phyloP scores from a whole-genome alignment of 345 rosid genomes.

The Eucalyptus sp. region DNA sequence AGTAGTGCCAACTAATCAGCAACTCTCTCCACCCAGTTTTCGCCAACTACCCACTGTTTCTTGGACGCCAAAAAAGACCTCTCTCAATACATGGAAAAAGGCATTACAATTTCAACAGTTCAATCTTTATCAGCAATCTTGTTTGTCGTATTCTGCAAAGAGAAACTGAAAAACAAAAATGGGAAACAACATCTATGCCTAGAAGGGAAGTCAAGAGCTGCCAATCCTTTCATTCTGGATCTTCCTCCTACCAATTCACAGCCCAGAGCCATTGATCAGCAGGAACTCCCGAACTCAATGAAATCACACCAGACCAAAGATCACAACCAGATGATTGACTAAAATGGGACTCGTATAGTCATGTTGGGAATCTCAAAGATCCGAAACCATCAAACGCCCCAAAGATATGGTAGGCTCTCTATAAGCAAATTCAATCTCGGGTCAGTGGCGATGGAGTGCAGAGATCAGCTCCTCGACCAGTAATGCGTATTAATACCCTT shows the following conservation, averaged over 20 bases:
- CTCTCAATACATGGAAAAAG: not conserved
- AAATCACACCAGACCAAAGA: not conserved
- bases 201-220: not conserved
- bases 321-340: not conserved
- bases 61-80: not conserved
- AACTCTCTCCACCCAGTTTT: not conserved
- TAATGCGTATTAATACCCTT: not conserved
- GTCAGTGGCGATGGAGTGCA: not conserved
- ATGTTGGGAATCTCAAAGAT: not conserved
- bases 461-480: not conserved
- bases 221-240: not conserved
- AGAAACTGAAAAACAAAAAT: not conserved
- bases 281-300: not conserved
- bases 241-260: not conserved
- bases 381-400: not conserved
- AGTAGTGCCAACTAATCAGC: not conserved
- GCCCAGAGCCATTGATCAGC: not conserved
- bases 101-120: not conserved
- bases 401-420: not conserved
- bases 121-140: not conserved
- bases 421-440: not conserved
- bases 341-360: not conserved
- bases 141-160: not conserved
- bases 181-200: not conserved
- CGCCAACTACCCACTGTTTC: not conserved